Conservation (phyloP, 345 rosid genomes). For the Sonneratia caseolaris region DNA sequence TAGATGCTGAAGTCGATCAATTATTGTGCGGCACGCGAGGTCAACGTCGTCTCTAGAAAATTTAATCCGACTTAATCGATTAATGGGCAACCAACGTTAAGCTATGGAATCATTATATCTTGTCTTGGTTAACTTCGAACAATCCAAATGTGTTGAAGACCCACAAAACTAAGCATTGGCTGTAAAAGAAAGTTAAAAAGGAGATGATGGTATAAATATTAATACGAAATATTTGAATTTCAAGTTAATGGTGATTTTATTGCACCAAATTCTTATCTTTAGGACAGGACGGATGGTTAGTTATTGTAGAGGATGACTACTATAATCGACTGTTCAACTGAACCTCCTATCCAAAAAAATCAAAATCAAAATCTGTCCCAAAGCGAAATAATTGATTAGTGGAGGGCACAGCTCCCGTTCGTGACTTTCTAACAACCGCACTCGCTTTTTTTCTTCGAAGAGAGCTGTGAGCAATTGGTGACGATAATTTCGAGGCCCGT, state of each 20-base stretch:
- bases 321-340: background rate
- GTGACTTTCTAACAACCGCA: too few species aligned
- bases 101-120: background rate
- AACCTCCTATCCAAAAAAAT: background rate
- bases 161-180: too few species aligned
- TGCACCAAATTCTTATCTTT: too few species aligned
- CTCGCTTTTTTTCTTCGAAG: too few species aligned
- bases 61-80: background rate
- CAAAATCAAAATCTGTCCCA: too few species aligned
- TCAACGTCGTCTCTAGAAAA: background rate
- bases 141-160: background rate
- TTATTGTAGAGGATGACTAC: background rate
- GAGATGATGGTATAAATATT: background rate
- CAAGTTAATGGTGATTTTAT: too few species aligned
- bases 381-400: too few species aligned
- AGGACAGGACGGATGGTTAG: too few species aligned
- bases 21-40: background rate
- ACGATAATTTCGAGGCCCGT: too few species aligned
- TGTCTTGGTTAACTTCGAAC: background rate
- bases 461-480: too few species aligned
- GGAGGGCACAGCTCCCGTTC: too few species aligned
- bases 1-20: background rate
- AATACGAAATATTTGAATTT: too few species aligned
- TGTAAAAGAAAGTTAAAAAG: background rate
- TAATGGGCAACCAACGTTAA: background rate